Conservation (phyloP, 495 filamentous ascomycete genomes). For the Talaromyces nanjingensis region DNA sequence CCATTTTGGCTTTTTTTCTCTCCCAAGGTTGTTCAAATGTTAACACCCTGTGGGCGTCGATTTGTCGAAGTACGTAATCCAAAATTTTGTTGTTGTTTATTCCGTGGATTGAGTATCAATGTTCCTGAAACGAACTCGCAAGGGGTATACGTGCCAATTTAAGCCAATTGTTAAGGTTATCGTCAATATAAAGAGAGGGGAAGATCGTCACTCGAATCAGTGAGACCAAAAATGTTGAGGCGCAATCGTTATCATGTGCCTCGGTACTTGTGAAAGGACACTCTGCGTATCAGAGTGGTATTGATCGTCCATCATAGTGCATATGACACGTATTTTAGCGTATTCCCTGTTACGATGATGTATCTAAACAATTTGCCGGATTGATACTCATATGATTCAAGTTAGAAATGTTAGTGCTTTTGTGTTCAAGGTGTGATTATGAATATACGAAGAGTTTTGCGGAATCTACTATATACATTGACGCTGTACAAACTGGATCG, state of each 20-base stretch:
- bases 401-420: not conserved
- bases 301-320: not conserved
- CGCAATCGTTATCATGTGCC: not conserved
- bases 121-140: not conserved
- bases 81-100: not conserved
- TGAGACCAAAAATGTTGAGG: not conserved
- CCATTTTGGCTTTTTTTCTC: not conserved
- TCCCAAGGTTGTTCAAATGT: not conserved
- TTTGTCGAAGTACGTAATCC: not conserved
- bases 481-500: not conserved
- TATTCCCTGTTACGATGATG: not conserved
- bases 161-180: not conserved
- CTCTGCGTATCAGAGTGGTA: not conserved
- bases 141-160: not conserved
- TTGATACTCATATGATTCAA: not conserved
- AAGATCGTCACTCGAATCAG: not conserved
- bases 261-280: conserved; percentile 2
- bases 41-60: not conserved
- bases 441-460: not conserved
- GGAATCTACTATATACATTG: not conserved
- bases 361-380: not conserved
- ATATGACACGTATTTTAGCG: not conserved
- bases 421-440: not conserved
- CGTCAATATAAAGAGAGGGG: not conserved
- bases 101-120: not conserved